These are phyloP conservation scores for Phytophthora hibernalis DNA, from an alignment of 352 stramenopile species.

Conservation along the genomic window DNA sequence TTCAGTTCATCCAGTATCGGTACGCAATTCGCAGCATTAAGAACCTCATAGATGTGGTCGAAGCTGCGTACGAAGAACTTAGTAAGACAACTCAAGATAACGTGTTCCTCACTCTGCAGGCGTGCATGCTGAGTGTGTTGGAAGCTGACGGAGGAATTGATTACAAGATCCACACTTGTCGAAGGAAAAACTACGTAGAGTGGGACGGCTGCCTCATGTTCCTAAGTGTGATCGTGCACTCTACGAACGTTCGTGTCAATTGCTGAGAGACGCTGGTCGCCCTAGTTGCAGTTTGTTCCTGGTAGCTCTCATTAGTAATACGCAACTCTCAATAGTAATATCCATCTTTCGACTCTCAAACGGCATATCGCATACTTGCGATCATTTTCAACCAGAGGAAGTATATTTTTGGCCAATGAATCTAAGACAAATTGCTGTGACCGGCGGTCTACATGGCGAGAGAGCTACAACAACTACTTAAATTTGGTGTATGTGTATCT, in stretches of 20 bases:
- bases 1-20: not conserved
- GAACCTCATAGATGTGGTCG: not conserved
- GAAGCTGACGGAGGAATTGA: constrained; percentile 1
- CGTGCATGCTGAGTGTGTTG: constrained; percentile 3
- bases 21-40: not conserved
- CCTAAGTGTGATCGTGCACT: not conserved
- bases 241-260: not conserved
- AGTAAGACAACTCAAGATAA: not conserved
- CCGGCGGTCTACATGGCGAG: too few relatives aligned
- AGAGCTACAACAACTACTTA: too few relatives aligned
- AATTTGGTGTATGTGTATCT: too few relatives aligned
- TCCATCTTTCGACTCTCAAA: constrained; percentile 2
- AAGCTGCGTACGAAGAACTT: not conserved
- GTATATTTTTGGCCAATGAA: not conserved
- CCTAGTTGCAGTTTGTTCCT: not conserved
- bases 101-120: not conserved
- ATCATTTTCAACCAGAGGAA: constrained; percentile 14
- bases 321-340: not conserved
- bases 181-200: constrained; percentile 1
- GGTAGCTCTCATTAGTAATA: not conserved
- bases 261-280: not conserved
- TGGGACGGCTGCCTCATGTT: not conserved
- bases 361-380: constrained; percentile 2
- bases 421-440: too few relatives aligned
- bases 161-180: constrained; percentile 5